phyloP scores from a whole-genome alignment of 2,329 filamentous ascomycete species.

The Apiospora koreana region DNA sequence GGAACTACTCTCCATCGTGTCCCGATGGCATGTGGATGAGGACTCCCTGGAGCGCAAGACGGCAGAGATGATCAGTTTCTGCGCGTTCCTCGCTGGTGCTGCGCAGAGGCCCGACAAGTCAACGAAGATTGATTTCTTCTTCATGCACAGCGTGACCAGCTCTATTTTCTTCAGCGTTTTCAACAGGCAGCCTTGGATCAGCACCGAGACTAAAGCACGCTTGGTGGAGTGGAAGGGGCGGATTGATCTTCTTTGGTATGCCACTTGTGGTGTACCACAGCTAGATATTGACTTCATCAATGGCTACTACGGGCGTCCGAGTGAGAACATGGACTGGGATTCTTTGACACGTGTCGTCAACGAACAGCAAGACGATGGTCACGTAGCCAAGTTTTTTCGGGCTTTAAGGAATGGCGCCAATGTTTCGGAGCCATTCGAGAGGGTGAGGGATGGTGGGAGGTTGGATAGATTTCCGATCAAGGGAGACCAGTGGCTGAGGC shows the following conservation, averaged over 20 bases:
- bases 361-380: conserved; percentile 34
- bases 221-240: conserved; percentile 69
- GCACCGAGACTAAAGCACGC: conserved; percentile 53
- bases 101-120: conserved; percentile 52
- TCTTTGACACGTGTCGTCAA: conserved; percentile 22
- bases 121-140: conserved; percentile 73
- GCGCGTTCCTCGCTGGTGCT: conserved; percentile 25
- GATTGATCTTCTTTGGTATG: conserved; percentile 64
- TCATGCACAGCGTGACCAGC: conserved; percentile 36
- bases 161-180: conserved; percentile 34
- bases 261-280: too few species aligned
- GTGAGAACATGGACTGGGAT: conserved; percentile 21
- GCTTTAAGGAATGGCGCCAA: conserved; percentile 35
- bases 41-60: conserved; percentile 32
- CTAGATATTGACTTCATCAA: too few species aligned
- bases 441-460: too few species aligned
- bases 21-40: too few species aligned
- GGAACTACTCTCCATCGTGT: too few species aligned
- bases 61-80: conserved; percentile 29
- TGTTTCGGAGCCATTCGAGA: too few species aligned
- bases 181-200: conserved; percentile 32
- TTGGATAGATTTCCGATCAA: conserved; percentile 25
- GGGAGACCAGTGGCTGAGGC: conserved; percentile 27
- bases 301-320: too few species aligned
- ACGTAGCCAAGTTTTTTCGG: conserved; percentile 36